Evolutionary conservation across 1,284 basidiomycete genomes (phyloP).

Genomic region (Fomitopsis palustris): DNA sequence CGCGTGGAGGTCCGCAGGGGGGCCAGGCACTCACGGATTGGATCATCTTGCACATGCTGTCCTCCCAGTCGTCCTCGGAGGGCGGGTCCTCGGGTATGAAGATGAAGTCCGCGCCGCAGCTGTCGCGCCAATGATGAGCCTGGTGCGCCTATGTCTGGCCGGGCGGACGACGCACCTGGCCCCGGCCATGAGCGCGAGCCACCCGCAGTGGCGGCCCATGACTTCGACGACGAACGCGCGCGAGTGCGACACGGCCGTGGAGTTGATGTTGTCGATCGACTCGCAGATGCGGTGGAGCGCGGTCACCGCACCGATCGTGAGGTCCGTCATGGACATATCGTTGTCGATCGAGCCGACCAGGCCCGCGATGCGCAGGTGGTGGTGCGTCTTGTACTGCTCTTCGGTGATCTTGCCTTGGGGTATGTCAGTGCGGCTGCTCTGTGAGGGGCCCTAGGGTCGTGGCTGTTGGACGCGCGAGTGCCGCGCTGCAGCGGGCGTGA

Average conservation of each 20-base stretch:
- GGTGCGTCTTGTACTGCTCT: constrained; percentile 67
- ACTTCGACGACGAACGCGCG: constrained; percentile 98
- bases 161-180: constrained; percentile 56
- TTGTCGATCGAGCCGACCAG: constrained; percentile 99
- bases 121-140: constrained; percentile 24
- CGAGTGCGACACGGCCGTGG: constrained; percentile 93
- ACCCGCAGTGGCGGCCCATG: constrained; percentile 98
- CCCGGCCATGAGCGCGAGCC: constrained; percentile 92
- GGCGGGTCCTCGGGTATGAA: constrained; percentile 97
- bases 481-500: not conserved
- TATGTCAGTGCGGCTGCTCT: not conserved
- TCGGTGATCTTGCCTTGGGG: constrained; percentile 66
- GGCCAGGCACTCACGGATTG: constrained; percentile 50
- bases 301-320: constrained; percentile 96
- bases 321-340: constrained; percentile 96
- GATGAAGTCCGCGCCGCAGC: constrained; percentile 93
- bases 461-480: too few species aligned
- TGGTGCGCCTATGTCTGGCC: not conserved
- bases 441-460: not conserved
- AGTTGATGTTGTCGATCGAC: constrained; percentile 96
- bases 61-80: constrained; percentile 77
- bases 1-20: not conserved
- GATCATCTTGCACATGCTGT: constrained; percentile 89
- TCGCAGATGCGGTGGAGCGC: constrained; percentile 97
- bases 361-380: constrained; percentile 93